Evolutionary conservation across 2,329 filamentous ascomycete species (phyloP), one percentile per base, ranked within the genome.

Genomic region (Exophiala bonariae): DNA sequence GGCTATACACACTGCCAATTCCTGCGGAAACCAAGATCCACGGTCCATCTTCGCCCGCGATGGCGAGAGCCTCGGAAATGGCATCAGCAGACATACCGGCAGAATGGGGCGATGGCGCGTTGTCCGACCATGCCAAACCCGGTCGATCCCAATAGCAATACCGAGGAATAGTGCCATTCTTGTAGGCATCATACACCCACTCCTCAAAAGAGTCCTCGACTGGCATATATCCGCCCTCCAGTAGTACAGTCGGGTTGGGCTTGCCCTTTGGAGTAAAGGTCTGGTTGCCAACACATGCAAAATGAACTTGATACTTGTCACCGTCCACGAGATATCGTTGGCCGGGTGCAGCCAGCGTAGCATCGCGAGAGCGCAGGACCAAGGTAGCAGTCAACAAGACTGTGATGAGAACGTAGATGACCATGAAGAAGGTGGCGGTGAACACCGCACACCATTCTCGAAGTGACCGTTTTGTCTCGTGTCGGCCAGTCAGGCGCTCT

Each of bases 71-170:
- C 70, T 97, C 91, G 34, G 89, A 91, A 19, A 97, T 75, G 0
- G 85, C 89, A 61, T 96, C 90, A 4, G 88, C 85, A n/a, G 87
- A 86, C 81, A 96, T 96, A 34, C 91, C 90, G 3, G 89, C 92
- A 4, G 89, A 95, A 59, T 96, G 85, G 0, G 93, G 93, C 4
- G 91, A 96, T 2, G 93, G 93, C 0, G 92, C 90, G 45, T 93
- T 92, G 68, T 99, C 93, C 37, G 82, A 82, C 84, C 89, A 96
- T 5, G 80, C 92, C 46, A 92, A 80, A 1, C 93, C 93, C 1
- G 93, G 93, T 17, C 93, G 86, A 65, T 99, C 93, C 58, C 89
- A 91, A 68, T 96, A 96, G 76, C 93, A 99, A 72, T 95, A 97
- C 50, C 92, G 83, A 46, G 77, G 74, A 59, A 99, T 93, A 36